Conservation (phyloP, 2,329 filamentous ascomycete species). For the Hypoxylon sp. region DNA sequence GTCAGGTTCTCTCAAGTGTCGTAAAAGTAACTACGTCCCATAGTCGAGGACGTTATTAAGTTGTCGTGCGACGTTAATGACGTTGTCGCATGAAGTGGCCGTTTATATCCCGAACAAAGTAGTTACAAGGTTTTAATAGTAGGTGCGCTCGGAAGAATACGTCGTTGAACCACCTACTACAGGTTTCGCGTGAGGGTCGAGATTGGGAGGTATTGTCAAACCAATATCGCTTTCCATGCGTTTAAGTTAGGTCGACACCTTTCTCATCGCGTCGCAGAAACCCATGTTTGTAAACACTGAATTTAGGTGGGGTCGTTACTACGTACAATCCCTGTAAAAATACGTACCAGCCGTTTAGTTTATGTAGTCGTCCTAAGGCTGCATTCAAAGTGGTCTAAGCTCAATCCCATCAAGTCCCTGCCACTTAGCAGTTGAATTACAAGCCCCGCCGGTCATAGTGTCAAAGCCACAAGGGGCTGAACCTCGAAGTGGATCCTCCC, state of each 20-base stretch:
- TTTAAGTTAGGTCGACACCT: constrained; percentile 3
- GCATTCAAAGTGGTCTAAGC: constrained; percentile 9
- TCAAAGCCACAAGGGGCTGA: constrained; percentile 31
- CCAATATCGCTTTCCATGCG: constrained; percentile 13
- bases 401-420: not conserved
- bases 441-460: not conserved
- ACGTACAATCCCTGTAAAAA: not conserved
- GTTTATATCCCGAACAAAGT: not conserved
- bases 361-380: too few species aligned
- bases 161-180: constrained; percentile 1
- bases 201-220: constrained; percentile 15
- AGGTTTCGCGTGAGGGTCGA: not conserved
- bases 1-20: constrained; percentile 8
- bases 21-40: constrained; percentile 17
- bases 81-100: constrained; percentile 16
- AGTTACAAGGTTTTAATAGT: constrained; percentile 4
- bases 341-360: not conserved
- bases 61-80: constrained; percentile 5
- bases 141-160: not conserved
- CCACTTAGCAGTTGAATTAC: not conserved
- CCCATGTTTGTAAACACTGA: constrained; percentile 46
- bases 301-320: constrained; percentile 28
- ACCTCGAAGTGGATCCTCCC: constrained; percentile 24
- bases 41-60: constrained; percentile 12
- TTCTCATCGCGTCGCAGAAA: constrained; percentile 35